Evolutionary conservation across 2,329 filamentous ascomycete genomes (phyloP), one percentile per base, ranked within the genome.

Genomic region (Colletotrichum costaricense): DNA sequence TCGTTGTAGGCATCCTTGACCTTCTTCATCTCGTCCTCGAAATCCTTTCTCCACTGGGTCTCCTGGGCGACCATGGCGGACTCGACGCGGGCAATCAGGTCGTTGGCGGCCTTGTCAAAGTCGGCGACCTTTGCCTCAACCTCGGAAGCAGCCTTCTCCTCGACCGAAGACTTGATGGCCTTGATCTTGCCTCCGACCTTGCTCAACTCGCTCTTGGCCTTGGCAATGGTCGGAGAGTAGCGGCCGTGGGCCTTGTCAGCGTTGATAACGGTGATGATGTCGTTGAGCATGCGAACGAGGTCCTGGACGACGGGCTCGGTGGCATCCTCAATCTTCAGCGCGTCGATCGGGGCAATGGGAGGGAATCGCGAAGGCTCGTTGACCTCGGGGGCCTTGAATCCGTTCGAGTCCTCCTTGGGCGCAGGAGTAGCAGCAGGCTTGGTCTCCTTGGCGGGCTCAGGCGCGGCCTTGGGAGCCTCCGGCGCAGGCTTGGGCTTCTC

Each of bases 251-350:
- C 91, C 74, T 93, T 91, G 81, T 98, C 96, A 71, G 94, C 93
- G 82, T 98, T 98, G 81, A 98, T 92, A 59, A 97, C 94, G 9
- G 94, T 92, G 80, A 99, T 98, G 78, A 99, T 93, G 82, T 97
- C 95, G 85, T 99, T 99, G 78, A 99, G 89, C 85, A 98, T 96
- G 85, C 94, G 96, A 73, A 97, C 95, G 6, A 99, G 88, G 79
- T 98, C 95, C 83, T 98, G 95, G 26, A 98, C 94, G 46, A 98
- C 89, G 33, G 94, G 94, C 81, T 98, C 96, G 73, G 92, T 91
- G 66, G 93, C 94, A 78, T 95, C 90, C 67, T 90, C 88, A 28
- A 97, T 89, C 63, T 89, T 89, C 72, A 98, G 86, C 74, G 95
- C 91, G 80, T 98, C 94, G 77, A 98, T 94, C 19, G 91, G 90